Evolutionary conservation across 1,284 basidiomycete genomes (phyloP).

Genomic region (Sporisorium exsertum): DNA sequence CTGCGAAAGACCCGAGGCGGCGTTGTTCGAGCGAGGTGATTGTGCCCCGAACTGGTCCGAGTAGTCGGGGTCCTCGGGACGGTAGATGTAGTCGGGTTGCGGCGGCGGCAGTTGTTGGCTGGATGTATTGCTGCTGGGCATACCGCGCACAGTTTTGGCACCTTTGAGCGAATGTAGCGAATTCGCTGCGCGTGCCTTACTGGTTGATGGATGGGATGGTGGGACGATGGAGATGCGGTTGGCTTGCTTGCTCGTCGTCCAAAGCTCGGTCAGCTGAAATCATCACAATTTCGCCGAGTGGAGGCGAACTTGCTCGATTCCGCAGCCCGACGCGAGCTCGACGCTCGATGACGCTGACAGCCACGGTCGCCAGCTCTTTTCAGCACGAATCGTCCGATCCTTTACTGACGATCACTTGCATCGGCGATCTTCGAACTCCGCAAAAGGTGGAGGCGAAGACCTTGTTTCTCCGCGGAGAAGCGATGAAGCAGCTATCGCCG

Average conservation of each 20-base stretch:
- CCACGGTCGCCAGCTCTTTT: neutral
- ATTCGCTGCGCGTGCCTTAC: neutral
- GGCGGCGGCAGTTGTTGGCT: constrained; percentile 22
- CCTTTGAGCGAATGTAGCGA: neutral
- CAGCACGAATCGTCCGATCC: too few species aligned
- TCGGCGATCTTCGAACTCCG: neutral
- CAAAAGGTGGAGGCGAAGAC: neutral
- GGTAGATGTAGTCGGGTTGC: constrained; percentile 68
- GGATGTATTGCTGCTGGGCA: constrained; percentile 31
- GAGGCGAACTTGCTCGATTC: neutral
- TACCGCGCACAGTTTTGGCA: neutral
- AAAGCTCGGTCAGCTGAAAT: neutral
- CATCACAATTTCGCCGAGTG: neutral
- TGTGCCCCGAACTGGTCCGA: constrained; percentile 29
- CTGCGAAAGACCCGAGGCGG: constrained; percentile 23
- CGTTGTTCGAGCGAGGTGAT: constrained; percentile 21
- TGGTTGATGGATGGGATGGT: neutral
- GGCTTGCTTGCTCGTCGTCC: neutral
- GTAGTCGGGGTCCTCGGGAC: constrained; percentile 53
- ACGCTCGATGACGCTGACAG: constrained; percentile 6
- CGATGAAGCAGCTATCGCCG: too few species aligned
- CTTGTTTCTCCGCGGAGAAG: neutral
- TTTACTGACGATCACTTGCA: neutral
- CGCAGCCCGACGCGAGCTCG: neutral
- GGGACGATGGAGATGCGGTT: neutral